Evolutionary conservation across 768 basidiomycete genomes (phyloP), one percentile per base, ranked within the genome.

Genomic region (Mycena amicta): DNA sequence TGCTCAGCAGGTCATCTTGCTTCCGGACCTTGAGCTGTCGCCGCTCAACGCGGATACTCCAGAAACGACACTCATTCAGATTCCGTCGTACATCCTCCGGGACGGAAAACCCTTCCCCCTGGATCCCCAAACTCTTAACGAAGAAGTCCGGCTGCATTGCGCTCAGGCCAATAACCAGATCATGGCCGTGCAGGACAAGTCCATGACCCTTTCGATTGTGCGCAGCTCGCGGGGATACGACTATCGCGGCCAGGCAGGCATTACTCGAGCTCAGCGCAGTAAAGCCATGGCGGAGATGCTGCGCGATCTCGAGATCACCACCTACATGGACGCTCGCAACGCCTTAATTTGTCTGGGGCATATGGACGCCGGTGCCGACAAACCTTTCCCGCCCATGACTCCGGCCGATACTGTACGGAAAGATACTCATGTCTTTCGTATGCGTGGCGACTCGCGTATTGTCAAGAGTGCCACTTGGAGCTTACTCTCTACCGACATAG

Each of bases 221-320:
- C 46, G 31, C 33, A 41, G 29, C 15, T 27, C 57, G 5, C 13
- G 47, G 13, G 28, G 49, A 5, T 26, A 22, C 13, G 57, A 59
- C 26, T 59, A 40, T 18, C 57, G 47, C 1, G 57, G 57, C 8
- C 57, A 59, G 40, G 47, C 37, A 6, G 57, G 57, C 2, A 49
- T 51, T 1, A 54, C 57, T 3, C 52, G 57, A 16, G 22, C 37
- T 8, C 16, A 37, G 39, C 52, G 57, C 2, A 53, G 40, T 26
- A 3, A 49, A 0, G 45, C 53, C 5, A 59, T 53, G 16, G 57
- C 52, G 12, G 52, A 50, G 22, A 23, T 59, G 3, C 46, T 54
- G 46, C 53, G 53, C 45, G 18, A 4, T 1, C 53, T 50, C 22
- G 57, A 59, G 29, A 59, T 59, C 13, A 22, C 46, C 18, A 53